Conservation (phyloP, 2,329 filamentous ascomycete species). For the Cytospora piceae region DNA sequence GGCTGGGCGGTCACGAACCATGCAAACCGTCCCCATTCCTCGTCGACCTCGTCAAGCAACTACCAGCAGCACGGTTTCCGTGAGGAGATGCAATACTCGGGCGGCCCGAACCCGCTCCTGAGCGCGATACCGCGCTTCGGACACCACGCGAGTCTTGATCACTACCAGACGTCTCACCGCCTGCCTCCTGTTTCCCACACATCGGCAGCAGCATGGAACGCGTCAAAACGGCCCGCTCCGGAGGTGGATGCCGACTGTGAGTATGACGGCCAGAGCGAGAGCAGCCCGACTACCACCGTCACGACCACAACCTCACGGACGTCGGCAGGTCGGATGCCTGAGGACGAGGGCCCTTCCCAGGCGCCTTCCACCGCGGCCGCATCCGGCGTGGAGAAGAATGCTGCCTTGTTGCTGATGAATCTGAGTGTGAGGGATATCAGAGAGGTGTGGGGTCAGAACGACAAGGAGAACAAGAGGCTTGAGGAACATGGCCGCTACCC, state of each 20-base stretch:
- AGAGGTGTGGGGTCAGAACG: slow-evolving; percentile 20
- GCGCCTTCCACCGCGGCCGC: slow-evolving; percentile 20
- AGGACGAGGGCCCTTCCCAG: not conserved
- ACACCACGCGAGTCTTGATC: slow-evolving; percentile 16
- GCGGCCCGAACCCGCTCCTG: slow-evolving; percentile 46
- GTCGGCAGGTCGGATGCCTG: not conserved
- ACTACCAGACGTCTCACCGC: slow-evolving; percentile 22
- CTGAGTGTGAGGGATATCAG: slow-evolving; percentile 46
- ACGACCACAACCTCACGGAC: slow-evolving; percentile 16
- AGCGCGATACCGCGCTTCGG: slow-evolving; percentile 49
- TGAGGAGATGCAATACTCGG: slow-evolving; percentile 32
- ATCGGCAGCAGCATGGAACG: slow-evolving; percentile 6
- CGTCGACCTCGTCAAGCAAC: slow-evolving; percentile 17
- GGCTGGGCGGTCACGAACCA: slow-evolving; percentile 37
- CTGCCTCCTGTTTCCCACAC: slow-evolving; percentile 13
- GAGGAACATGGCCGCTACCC: slow-evolving; percentile 22
- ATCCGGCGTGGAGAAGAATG: slow-evolving; percentile 47
- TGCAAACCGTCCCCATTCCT: slow-evolving; percentile 17
- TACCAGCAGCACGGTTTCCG: slow-evolving; percentile 32
- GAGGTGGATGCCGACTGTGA: slow-evolving; percentile 35
- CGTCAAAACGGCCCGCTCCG: slow-evolving; percentile 31
- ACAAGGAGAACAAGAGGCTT: slow-evolving; percentile 23
- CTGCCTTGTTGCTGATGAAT: slow-evolving; percentile 53
- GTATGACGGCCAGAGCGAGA: slow-evolving; percentile 31
- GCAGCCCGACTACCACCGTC: slow-evolving; percentile 30